Conservation (phyloP, 768 basidiomycete species). For the Harrya chromipes region DNA sequence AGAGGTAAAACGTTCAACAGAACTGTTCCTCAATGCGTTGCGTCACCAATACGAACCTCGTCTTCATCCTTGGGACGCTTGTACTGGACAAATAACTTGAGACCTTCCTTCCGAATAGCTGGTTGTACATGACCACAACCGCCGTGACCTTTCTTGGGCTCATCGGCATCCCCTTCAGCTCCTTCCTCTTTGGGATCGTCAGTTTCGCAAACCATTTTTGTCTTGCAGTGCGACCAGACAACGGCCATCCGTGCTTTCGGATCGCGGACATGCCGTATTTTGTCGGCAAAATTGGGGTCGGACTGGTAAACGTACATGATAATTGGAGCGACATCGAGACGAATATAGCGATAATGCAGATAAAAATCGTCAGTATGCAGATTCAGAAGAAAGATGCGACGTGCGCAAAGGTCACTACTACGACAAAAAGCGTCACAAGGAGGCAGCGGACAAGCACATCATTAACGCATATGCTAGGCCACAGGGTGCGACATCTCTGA, state of each 20-base stretch:
- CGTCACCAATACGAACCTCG: conserved; percentile 59
- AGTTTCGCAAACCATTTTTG: conserved; percentile 84
- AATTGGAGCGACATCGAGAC: conserved; percentile 23
- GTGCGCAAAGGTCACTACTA: conserved; percentile 28
- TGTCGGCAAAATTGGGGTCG: conserved; percentile 81
- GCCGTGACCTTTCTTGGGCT: conserved; percentile 89
- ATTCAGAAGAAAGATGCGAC: conserved; percentile 32
- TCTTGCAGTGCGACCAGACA: conserved; percentile 85
- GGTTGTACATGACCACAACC: conserved; percentile 96
- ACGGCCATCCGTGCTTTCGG: conserved; percentile 84
- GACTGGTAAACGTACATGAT: conserved; percentile 48
- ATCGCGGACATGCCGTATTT: conserved; percentile 82
- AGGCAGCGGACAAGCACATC: conserved; percentile 50
- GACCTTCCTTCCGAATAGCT: conserved; percentile 85
- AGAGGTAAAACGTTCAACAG: conserved; percentile 10
- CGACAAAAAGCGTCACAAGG: conserved; percentile 49
- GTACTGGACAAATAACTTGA: conserved; percentile 93
- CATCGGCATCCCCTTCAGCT: conserved; percentile 58
- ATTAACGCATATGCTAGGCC: conserved; percentile 59
- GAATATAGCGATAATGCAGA: conserved; percentile 43
- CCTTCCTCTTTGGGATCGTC: conserved; percentile 88
- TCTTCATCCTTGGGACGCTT: conserved; percentile 94
- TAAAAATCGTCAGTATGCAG: conserved; percentile 60
- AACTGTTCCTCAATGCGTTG: not conserved
- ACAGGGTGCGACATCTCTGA: conserved; percentile 39